Evolutionary conservation across 108 stramenopile genomes (phyloP).

Genomic region (Discostella stelligeroides): DNA sequence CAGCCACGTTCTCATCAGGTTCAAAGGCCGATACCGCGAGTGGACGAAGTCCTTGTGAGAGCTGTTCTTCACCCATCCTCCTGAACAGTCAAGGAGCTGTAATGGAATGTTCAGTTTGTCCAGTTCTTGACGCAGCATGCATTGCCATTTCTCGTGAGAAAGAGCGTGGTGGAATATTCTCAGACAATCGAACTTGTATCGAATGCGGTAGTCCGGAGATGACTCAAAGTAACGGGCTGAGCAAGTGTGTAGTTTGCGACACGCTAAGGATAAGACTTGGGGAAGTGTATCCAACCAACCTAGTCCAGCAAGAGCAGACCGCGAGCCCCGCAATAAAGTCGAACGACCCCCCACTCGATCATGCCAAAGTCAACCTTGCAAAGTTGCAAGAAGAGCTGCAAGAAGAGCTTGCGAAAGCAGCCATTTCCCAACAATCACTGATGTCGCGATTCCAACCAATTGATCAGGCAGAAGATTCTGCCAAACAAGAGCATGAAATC

Average conservation of each 20-base stretch:
- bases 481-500: neutral
- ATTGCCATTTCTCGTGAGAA: slow-evolving; percentile 29
- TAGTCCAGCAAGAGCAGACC: neutral
- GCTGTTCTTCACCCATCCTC: too few species aligned
- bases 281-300: neutral
- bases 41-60: too few species aligned
- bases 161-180: slow-evolving; percentile 15
- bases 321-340: slow-evolving; percentile 23
- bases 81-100: too few species aligned
- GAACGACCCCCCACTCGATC: neutral
- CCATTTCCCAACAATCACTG: slow-evolving; percentile 16
- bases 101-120: slow-evolving; percentile 31
- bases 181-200: slow-evolving; percentile 9
- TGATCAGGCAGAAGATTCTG: slow-evolving; percentile 2
- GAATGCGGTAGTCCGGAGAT: slow-evolving; percentile 28
- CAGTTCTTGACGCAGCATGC: slow-evolving; percentile 30
- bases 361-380: slow-evolving; percentile 9
- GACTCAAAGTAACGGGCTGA: neutral
- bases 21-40: slow-evolving; percentile 24
- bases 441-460: neutral
- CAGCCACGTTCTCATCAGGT: slow-evolving; percentile 12
- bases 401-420: slow-evolving; percentile 33
- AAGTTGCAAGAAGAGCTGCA: slow-evolving; percentile 25
- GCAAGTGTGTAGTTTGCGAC: slow-evolving; percentile 29
- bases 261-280: slow-evolving; percentile 3